Evolutionary conservation across 441 rosid genomes (phyloP), one percentile per base, ranked within the genome.

Genomic region (Syzygium syzygioides): DNA sequence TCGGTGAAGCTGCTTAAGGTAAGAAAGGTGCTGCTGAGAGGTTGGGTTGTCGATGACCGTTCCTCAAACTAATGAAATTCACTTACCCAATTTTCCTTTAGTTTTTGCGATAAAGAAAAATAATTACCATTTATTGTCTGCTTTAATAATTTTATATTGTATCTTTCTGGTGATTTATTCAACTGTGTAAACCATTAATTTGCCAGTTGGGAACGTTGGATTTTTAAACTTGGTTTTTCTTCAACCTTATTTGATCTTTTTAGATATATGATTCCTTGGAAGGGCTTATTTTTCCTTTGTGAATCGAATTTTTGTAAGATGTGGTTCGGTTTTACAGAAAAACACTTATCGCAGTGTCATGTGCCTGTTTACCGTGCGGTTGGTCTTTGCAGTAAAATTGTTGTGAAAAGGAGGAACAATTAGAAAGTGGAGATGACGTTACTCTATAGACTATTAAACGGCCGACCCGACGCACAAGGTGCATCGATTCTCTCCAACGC

Each of bases 111-210:
- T 1, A 0, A 1, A 45, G 17, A 7, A 76, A 76, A 76, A 34
- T 10, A 23, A 0, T 11, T 1, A 0, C 0, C 8, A 37, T 14
- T 23, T 9, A 57, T 10, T 4, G 4, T 25, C 6, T 34, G 14
- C 48, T 68, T 68, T 68, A 10, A 34, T 34, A 14, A 68, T 34
- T 41, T 10, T 34, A 1, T 14, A 14, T 62, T 3, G 76, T 2
- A 30, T 64, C 13, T 17, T 66, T 66, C 41, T 30, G 41, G 41
- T 66, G 41, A 8, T 32, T 17, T 32, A 30, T 66, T 17, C 76
- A 8, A 15, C 19, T n/a, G 14, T 62, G 2, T 37, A 2, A 71
- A 71, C 28, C 32, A 30, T 32, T 11, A 64, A 30, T 30, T 64
- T 64, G 37, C 18, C 37, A 9, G 17, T 37, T 1, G 52, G 48